Conservation (phyloP, 805 yeast species). For the Candida silvatica region DNA sequence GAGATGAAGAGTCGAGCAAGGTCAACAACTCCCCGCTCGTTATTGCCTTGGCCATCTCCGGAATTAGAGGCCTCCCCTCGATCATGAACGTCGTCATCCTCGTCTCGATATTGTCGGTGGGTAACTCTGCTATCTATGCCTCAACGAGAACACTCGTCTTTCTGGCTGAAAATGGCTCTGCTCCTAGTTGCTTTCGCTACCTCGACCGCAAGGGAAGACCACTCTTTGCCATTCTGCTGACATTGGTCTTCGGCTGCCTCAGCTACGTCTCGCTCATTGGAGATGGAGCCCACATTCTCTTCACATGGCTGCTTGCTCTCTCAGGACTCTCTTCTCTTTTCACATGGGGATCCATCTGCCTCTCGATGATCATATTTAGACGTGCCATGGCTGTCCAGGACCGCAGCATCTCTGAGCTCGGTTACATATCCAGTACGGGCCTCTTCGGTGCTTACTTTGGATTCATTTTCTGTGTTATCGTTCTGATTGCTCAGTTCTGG, state of each 20-base stretch:
- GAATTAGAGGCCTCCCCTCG: slow-evolving; percentile 28
- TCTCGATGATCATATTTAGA: slow-evolving; percentile 38
- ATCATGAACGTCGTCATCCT: slow-evolving; percentile 33
- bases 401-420: slow-evolving; percentile 30
- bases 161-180: slow-evolving; percentile 35
- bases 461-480: slow-evolving; percentile 24
- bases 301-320: slow-evolving; percentile 40
- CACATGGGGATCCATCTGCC: slow-evolving; percentile 41
- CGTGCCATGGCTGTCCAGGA: slow-evolving; percentile 34
- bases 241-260: slow-evolving; percentile 31
- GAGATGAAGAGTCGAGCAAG: slow-evolving; percentile 18
- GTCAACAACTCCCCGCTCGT: slow-evolving; percentile 39
- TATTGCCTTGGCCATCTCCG: slow-evolving; percentile 32
- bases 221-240: slow-evolving; percentile 32
- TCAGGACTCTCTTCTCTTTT: slow-evolving; percentile 40
- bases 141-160: slow-evolving; percentile 45
- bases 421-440: slow-evolving; percentile 35
- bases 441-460: slow-evolving; percentile 33
- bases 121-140: slow-evolving; percentile 51
- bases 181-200: slow-evolving; percentile 33
- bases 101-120: slow-evolving; percentile 34
- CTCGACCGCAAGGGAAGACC: slow-evolving; percentile 46
- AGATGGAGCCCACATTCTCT: slow-evolving; percentile 28
- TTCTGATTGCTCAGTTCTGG: slow-evolving; percentile 40
- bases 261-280: slow-evolving; percentile 37